Percentiles rank a stretch among this genome's conserved stretches.
These are phyloP conservation scores for Ramaria sp. DNA, from an alignment of 768 basidiomycete genomes.

Conservation along the genomic window DNA sequence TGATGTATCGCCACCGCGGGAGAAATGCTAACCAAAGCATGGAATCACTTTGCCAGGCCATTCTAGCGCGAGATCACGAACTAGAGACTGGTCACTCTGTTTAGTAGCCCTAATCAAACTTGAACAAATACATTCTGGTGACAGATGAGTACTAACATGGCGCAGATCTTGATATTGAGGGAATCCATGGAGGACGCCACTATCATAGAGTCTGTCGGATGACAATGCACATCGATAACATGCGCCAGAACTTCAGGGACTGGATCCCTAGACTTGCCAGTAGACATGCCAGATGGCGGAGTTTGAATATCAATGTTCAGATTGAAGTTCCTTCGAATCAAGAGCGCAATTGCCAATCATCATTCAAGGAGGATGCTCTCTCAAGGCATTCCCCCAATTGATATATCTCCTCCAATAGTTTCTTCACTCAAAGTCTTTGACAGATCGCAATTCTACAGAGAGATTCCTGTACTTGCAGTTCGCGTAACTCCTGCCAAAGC, in stretches of 20 bases:
- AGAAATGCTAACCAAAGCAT: constrained; percentile 63
- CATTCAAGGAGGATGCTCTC: background rate
- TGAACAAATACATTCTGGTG: background rate
- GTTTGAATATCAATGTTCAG: background rate
- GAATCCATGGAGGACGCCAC: constrained; percentile 56
- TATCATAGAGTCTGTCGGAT: constrained; percentile 78
- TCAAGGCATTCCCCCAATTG: background rate
- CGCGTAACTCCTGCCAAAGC: constrained; percentile 50
- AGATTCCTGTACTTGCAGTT: constrained; percentile 57
- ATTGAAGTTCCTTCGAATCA: constrained; percentile 2
- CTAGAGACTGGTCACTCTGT: constrained; percentile 57
- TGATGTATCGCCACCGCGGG: constrained; percentile 5
- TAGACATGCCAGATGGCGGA: background rate
- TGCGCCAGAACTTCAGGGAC: constrained; percentile 39
- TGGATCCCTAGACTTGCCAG: background rate
- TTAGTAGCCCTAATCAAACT: constrained; percentile 31
- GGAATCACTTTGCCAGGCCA: constrained; percentile 68
- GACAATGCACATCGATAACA: constrained; percentile 83
- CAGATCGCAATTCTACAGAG: constrained; percentile 51
- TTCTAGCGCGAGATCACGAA: constrained; percentile 49
- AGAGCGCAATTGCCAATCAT: background rate
- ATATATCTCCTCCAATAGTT: constrained; percentile 29
- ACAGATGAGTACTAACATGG: constrained; percentile 38
- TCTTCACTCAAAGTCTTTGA: constrained; percentile 44
- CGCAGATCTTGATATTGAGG: constrained; percentile 60